phyloP scores from a whole-genome alignment of 1,284 basidiomycete species.

The Cryptococcus sp. region DNA sequence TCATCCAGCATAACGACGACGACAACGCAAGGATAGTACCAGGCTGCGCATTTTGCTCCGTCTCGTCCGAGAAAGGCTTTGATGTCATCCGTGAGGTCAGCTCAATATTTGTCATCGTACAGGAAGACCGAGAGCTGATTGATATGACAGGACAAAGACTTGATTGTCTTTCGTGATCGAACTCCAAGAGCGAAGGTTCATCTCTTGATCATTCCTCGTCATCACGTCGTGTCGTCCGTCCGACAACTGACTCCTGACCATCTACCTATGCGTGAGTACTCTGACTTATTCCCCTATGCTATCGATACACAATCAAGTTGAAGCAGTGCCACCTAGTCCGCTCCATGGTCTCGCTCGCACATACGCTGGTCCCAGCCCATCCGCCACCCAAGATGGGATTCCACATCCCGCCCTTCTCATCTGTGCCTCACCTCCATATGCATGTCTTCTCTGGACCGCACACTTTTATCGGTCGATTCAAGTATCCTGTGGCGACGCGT shows the following conservation, averaged over 20 bases:
- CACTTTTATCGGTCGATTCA: slow-evolving; percentile 56
- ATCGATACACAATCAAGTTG: neutral
- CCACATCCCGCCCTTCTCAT: slow-evolving; percentile 78
- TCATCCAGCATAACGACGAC: neutral
- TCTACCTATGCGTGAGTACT: slow-evolving; percentile 58
- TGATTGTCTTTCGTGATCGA: slow-evolving; percentile 67
- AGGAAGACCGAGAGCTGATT: slow-evolving; percentile 1
- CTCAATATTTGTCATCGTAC: no score
- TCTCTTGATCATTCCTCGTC: slow-evolving; percentile 66
- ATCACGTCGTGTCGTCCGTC: slow-evolving; percentile 64
- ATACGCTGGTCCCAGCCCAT: slow-evolving; percentile 57
- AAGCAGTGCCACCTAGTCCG: slow-evolving; percentile 55
- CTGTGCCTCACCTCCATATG: slow-evolving; percentile 76
- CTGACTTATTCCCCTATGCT: neutral
- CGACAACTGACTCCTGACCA: slow-evolving; percentile 57
- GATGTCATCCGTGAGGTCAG: slow-evolving; percentile 64
- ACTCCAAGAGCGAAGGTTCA: slow-evolving; percentile 65
- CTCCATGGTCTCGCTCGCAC: slow-evolving; percentile 65
- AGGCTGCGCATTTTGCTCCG: slow-evolving; percentile 63
- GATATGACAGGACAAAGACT: slow-evolving; percentile 56
- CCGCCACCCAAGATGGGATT: slow-evolving; percentile 68
- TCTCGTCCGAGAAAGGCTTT: slow-evolving; percentile 62
- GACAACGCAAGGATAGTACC: neutral
- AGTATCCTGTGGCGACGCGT: slow-evolving; percentile 60
- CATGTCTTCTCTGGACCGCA: slow-evolving; percentile 75